Percentiles rank a stretch among this genome's conserved stretches.
These are phyloP conservation scores for Pleurotus giganteus DNA, from an alignment of 768 basidiomycete genomes.

Conservation along the genomic window DNA sequence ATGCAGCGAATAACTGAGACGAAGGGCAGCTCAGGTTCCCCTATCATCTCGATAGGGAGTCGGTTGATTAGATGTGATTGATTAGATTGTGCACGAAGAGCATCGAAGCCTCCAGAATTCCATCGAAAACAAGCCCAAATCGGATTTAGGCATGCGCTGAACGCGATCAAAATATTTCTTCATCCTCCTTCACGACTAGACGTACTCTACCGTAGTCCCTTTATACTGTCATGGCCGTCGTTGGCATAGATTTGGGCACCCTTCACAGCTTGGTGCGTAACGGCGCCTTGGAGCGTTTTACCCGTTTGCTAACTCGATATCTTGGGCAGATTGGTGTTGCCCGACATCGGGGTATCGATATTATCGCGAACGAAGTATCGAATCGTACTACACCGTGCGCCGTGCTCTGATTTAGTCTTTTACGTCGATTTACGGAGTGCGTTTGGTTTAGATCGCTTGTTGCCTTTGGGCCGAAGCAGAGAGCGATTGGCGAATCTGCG, in stretches of 20 bases:
- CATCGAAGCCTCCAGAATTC: constrained; percentile 5
- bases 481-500: constrained; percentile 89
- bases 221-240: constrained; percentile 68
- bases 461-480: constrained; percentile 89
- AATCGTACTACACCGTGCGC: constrained; percentile 95
- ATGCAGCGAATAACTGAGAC: not conserved
- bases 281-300: constrained; percentile 5
- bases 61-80: not conserved
- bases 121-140: constrained; percentile 7
- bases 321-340: constrained; percentile 84
- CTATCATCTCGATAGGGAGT: not conserved
- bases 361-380: constrained; percentile 97
- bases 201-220: not conserved
- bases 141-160: not conserved
- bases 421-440: not conserved
- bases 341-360: constrained; percentile 94
- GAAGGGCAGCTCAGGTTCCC: too few species aligned
- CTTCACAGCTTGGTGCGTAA: constrained; percentile 77
- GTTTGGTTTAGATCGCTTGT: constrained; percentile 72
- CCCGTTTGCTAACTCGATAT: constrained; percentile 14
- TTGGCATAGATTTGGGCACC: constrained; percentile 92
- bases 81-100: constrained; percentile 2
- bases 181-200: not conserved
- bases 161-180: not conserved
- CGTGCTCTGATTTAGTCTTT: not conserved